phyloP scores from a whole-genome alignment of 768 basidiomycete genomes.

The Mycena capillaripes region DNA sequence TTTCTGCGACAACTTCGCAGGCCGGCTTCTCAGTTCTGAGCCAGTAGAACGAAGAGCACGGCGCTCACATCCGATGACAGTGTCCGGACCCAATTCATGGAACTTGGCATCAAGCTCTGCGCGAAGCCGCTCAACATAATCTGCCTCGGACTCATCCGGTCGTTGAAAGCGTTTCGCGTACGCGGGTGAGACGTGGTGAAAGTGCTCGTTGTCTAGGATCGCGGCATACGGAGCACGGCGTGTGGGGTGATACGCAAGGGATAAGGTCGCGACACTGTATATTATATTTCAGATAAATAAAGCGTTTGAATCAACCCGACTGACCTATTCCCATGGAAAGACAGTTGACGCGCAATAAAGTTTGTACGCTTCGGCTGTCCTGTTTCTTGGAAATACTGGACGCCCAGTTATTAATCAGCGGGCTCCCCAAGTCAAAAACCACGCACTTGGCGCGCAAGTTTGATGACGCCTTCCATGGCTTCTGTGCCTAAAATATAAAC shows the following conservation, averaged over 20 bases:
- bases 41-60: slow-evolving; percentile 21
- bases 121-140: slow-evolving; percentile 83
- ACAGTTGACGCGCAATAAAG: slow-evolving; percentile 83
- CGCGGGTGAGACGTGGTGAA: slow-evolving; percentile 91
- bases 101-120: slow-evolving; percentile 91
- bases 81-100: slow-evolving; percentile 83
- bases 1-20: slow-evolving; percentile 80
- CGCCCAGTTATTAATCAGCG: background rate
- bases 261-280: slow-evolving; percentile 78
- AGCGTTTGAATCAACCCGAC: no score
- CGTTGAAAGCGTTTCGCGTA: slow-evolving; percentile 86
- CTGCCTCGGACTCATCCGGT: slow-evolving; percentile 77
- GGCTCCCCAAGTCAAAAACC: background rate
- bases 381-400: slow-evolving; percentile 78
- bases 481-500: slow-evolving; percentile 73
- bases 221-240: slow-evolving; percentile 79
- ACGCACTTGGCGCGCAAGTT: slow-evolving; percentile 81
- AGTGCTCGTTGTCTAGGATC: slow-evolving; percentile 74
- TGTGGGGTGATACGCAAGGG: slow-evolving; percentile 74
- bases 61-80: slow-evolving; percentile 84
- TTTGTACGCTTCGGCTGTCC: slow-evolving; percentile 80
- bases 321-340: slow-evolving; percentile 95
- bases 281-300: no score
- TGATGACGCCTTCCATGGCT: slow-evolving; percentile 90
- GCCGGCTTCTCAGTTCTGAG: background rate